Conservation (phyloP, 2,329 filamentous ascomycete genomes). For the Chaetothyriales sp. region DNA sequence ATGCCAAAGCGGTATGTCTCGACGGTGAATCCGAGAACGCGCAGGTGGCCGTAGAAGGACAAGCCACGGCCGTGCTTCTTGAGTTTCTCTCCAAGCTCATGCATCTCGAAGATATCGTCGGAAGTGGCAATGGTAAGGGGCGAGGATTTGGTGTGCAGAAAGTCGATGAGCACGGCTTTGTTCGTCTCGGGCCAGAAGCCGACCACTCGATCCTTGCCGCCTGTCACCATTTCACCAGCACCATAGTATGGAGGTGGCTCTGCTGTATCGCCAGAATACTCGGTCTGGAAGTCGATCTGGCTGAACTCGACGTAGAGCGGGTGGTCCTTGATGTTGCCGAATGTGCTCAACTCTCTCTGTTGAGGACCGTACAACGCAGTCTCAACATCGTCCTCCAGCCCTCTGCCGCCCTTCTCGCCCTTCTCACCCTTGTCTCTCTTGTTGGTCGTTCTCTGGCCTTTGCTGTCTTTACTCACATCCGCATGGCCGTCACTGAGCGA, state of each 20-base stretch:
- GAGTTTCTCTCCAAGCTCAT: slow-evolving; percentile 13
- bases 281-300: slow-evolving; percentile 10
- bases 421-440: slow-evolving; percentile 13
- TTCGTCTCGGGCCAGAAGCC: slow-evolving; percentile 11
- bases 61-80: slow-evolving; percentile 7
- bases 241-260: slow-evolving; percentile 17
- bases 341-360: background rate
- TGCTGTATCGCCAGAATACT: slow-evolving; percentile 5
- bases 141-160: slow-evolving; percentile 11
- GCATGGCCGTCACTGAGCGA: slow-evolving; percentile 36
- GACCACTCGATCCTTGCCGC: slow-evolving; percentile 9
- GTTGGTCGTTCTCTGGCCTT: slow-evolving; percentile 5
- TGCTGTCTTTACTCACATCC: slow-evolving; percentile 19
- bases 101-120: slow-evolving; percentile 14
- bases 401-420: slow-evolving; percentile 8
- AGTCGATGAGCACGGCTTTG: slow-evolving; percentile 14
- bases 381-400: slow-evolving; percentile 6
- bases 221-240: slow-evolving; percentile 7
- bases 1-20: slow-evolving; percentile 14
- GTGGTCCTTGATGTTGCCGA: slow-evolving; percentile 4
- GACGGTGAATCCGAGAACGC: slow-evolving; percentile 26
- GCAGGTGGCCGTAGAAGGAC: slow-evolving; percentile 21
- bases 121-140: slow-evolving; percentile 12
- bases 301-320: slow-evolving; percentile 16
- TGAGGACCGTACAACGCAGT: slow-evolving; percentile 4